Evolutionary conservation across 768 basidiomycete genomes (phyloP), one percentile per base, ranked within the genome.

Genomic region (Botryobasidium botryosum): DNA sequence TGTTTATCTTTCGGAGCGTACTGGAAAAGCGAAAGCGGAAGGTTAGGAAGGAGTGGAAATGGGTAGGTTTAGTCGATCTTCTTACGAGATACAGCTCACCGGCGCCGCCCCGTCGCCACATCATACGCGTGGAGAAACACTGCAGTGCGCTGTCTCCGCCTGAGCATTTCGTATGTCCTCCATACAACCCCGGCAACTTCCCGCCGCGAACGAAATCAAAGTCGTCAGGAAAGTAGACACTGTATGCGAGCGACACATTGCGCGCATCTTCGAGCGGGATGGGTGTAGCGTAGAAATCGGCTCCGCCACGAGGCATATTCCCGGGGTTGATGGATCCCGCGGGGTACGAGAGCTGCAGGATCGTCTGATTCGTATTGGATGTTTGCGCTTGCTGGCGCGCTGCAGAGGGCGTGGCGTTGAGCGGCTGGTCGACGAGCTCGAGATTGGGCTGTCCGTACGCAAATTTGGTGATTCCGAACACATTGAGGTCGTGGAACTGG

Each of bases 61-160:
- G 20, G 13, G 29, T 31, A 35, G 6, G 65, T 73, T 45, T 53
- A 81, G 79, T 48, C 81, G 63, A 53, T 41, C 45, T 13, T 56
- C 52, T 40, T 41, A 55, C 50, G 38, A 53, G 51, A 42, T 85
- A 86, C 23, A 84, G 61, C 54, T 90, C 87, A 3, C 85, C 86
- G 0, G 58, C 59, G 3, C 86, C 85, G 0, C 61, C 50, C 1
- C 52, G 35, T 28, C 65, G 52, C 63, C 63, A 90, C 87, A 91
- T 90, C 51, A 90, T 46, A 23, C 87, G 62, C 5, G 85, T 87
- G 55, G 80, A 84, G 56, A 84, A 91, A 53, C 87, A 91, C 35
- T 69, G 65, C 28, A 64, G 50, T 5, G 83, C 86, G n/a, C 68
- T 66, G 51, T 74, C 64, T 1, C 83, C 83, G 4, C 83, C 83